Base-by-base conservation (phyloP, 768 basidiomycete species). In the Coprinopsis marcescibilis region DNA sequence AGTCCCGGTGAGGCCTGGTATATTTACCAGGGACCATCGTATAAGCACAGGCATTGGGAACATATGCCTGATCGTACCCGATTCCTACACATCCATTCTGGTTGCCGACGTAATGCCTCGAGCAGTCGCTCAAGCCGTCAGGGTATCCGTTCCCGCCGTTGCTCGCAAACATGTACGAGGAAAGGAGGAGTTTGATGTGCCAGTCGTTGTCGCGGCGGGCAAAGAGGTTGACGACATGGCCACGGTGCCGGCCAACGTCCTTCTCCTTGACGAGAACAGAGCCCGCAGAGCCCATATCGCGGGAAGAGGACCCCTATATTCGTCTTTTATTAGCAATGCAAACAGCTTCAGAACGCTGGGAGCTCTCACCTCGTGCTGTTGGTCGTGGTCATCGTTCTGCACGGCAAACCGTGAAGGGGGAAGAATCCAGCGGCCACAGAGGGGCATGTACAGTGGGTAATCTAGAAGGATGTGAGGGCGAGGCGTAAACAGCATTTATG, bases 261-360 rank as follows among this genome's bases (percentile, higher is more conserved):
- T 48, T 48, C 5, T 48, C 47, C 14, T 48, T 48, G 40, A 48
- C 43, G 40, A 48, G 47, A 1, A 48, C 47, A 21, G 47, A 48
- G 4, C 47, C 47, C 12, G 41, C 35, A 32, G 41, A 38, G 12
- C 27, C 47, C 47, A 48, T 48, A n/a, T 43, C 38, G 29, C 47
- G 38, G 2, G 47, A 43, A 1, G 47, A 48, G 8, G 47, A 48
- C 4, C 47, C 47, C 47, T 48, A 36, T 1, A n/a, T n/a, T n/a
- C n/a, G n/a, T 23, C 12, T 36, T 8, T 11, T 36, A 40, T 6
- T 10, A 10, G n/a, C 21, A 10, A 19, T 19, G 11, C 8, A 1
- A 40, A 1, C 11, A 24, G 21, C 8, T 10, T 8, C 5, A n/a
- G n/a, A n/a, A 7, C 12, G 35, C 7, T 36, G 8, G 25, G 7